These are phyloP conservation scores for Calendula officinalis DNA, from an alignment of 129 eudicot genomes.

Conservation along the genomic window DNA sequence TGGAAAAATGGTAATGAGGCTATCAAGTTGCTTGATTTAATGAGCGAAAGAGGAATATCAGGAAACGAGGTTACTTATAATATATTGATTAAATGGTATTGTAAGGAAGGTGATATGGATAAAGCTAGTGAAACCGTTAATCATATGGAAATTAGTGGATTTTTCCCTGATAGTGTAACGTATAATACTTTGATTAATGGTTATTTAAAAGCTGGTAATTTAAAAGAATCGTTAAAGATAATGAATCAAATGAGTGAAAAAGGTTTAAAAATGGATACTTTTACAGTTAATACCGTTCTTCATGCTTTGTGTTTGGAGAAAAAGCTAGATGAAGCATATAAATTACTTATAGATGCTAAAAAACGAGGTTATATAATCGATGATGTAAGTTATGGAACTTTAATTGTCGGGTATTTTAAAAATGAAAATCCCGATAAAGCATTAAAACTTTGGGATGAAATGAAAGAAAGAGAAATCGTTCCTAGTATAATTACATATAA, in stretches of 20 bases:
- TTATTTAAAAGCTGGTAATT: slow-evolving; percentile 52
- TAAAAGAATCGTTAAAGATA: slow-evolving; percentile 46
- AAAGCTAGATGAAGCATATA: slow-evolving; percentile 58
- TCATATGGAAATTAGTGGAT: slow-evolving; percentile 54
- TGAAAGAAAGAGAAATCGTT: slow-evolving; percentile 53
- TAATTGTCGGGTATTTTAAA: slow-evolving; percentile 64
- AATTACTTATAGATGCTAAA: slow-evolving; percentile 41
- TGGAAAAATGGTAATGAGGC: slow-evolving; percentile 37
- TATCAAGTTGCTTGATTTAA: slow-evolving; percentile 53
- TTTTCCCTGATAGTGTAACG: slow-evolving; percentile 59
- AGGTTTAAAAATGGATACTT: slow-evolving; percentile 65
- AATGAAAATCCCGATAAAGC: slow-evolving; percentile 54
- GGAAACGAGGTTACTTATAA: slow-evolving; percentile 59
- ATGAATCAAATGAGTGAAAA: slow-evolving; percentile 57
- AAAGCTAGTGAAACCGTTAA: slow-evolving; percentile 43
- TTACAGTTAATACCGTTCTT: slow-evolving; percentile 63
- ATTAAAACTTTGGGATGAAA: slow-evolving; percentile 73
- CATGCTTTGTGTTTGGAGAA: slow-evolving; percentile 54
- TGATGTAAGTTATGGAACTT: slow-evolving; percentile 77
- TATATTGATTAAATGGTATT: slow-evolving; percentile 61
- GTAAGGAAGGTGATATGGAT: slow-evolving; percentile 64
- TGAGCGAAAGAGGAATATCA: slow-evolving; percentile 56
- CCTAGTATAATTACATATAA: slow-evolving; percentile 60
- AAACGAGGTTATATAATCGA: slow-evolving; percentile 63
- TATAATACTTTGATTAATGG: slow-evolving; percentile 70